phyloP scores from a whole-genome alignment of 2,329 filamentous ascomycete genomes.

The Cladosporium phlei region DNA sequence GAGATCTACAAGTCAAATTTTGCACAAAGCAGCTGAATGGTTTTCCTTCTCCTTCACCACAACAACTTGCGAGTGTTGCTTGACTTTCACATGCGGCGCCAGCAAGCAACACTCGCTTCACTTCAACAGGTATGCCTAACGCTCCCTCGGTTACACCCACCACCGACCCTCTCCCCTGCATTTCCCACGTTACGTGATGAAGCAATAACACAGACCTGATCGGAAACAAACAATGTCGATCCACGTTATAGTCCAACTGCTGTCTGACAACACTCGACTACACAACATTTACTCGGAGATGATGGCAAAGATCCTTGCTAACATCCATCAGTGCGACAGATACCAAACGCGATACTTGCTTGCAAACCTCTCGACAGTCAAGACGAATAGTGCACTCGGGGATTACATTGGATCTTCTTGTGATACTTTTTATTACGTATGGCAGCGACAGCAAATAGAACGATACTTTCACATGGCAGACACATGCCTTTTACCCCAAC shows the following conservation, averaged over 20 bases:
- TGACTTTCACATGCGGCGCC: background rate
- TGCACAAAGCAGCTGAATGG: background rate
- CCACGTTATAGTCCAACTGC: constrained; percentile 16
- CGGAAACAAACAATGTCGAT: constrained; percentile 13
- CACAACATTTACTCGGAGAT: constrained; percentile 1
- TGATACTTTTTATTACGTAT: too few species aligned
- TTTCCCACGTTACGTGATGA: constrained; percentile 9
- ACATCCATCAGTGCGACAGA: background rate
- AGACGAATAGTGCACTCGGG: too few species aligned
- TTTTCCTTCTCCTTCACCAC: background rate
- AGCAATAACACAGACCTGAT: constrained; percentile 15
- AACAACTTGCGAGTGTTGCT: constrained; percentile 1
- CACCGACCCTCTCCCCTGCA: background rate
- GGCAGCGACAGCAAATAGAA: too few species aligned
- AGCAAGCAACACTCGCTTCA: background rate
- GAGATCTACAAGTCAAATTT: background rate
- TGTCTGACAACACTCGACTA: constrained; percentile 12
- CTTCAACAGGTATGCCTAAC: constrained; percentile 3
- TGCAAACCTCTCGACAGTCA: too few species aligned
- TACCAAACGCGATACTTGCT: too few species aligned
- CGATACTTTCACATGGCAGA: too few species aligned
- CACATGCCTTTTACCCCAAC: too few species aligned
- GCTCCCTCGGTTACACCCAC: too few species aligned
- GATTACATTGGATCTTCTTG: too few species aligned
- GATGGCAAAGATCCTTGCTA: background rate